Conservation (phyloP, 257 asterid species). For the Solanum neorickii region DNA sequence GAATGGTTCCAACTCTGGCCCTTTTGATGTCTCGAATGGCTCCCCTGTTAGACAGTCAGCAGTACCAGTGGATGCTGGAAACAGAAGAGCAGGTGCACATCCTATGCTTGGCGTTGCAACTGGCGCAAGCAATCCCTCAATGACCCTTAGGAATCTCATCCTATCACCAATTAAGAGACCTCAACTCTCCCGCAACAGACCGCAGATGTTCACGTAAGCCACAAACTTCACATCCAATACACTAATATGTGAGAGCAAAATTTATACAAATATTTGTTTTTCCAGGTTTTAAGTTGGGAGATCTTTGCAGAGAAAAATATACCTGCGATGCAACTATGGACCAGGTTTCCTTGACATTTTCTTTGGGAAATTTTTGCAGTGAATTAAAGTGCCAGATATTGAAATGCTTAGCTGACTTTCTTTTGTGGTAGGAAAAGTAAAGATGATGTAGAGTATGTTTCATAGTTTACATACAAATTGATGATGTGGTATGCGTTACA, state of each 20-base stretch:
- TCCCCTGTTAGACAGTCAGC: constrained; percentile 58
- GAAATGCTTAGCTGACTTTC: background rate
- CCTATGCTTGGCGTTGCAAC: constrained; percentile 40
- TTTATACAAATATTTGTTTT: background rate
- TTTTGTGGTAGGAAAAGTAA: background rate
- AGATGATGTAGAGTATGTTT: background rate
- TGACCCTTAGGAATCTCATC: constrained; percentile 71
- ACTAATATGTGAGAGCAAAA: background rate
- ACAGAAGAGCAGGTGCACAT: constrained; percentile 42
- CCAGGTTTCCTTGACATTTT: background rate
- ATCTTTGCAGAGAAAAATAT: background rate
- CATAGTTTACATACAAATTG: background rate
- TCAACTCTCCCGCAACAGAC: constrained; percentile 66
- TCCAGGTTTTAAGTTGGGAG: background rate
- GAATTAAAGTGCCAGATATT: background rate
- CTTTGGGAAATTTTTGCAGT: background rate
- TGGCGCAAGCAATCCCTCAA: constrained; percentile 63
- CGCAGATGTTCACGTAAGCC: constrained; percentile 72
- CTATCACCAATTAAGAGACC: constrained; percentile 87
- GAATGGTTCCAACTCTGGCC: constrained; percentile 51
- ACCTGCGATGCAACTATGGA: background rate
- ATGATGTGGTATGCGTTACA: background rate
- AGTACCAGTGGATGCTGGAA: constrained; percentile 43
- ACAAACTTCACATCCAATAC: background rate
- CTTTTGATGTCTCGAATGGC: constrained; percentile 51